Percentiles rank a stretch among this genome's conserved stretches.
These are phyloP conservation scores for Bigelowiella natans DNA, from an alignment of 78 protist genomes.

Conservation along the genomic window DNA sequence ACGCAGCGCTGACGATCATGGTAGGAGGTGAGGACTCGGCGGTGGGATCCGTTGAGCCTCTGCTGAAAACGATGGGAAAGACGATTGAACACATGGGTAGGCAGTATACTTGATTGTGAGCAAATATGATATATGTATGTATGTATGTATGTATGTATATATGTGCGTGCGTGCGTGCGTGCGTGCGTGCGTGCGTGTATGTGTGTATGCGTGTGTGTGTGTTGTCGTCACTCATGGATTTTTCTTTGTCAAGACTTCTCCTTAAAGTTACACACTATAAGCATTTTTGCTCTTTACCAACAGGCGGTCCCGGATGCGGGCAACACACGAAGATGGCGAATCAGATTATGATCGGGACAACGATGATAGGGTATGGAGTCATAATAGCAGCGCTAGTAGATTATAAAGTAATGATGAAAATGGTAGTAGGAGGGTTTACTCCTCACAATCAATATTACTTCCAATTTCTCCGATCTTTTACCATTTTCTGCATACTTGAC, in stretches of 20 bases:
- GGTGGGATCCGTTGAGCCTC: no score
- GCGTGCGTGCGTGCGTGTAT: neutral
- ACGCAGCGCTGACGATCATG: conserved; percentile 34
- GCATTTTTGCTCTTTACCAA: no score
- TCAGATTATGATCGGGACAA: conserved; percentile 32
- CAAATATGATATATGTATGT: neutral
- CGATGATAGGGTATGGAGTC: neutral
- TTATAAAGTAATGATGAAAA: no score
- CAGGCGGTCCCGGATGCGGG: conserved; percentile 55
- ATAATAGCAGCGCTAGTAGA: no score
- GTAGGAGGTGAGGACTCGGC: conserved; percentile 36
- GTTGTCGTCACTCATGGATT: no score
- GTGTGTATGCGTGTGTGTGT: neutral
- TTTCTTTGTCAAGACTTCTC: no score
- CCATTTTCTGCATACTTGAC: neutral
- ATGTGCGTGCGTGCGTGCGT: neutral
- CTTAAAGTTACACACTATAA: no score
- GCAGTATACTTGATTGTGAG: no score
- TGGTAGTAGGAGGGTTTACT: no score
- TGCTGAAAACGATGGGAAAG: no score
- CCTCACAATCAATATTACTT: no score
- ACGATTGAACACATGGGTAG: no score
- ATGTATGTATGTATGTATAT: neutral
- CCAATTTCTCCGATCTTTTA: neutral
- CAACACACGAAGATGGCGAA: conserved; percentile 59